Percentiles rank a stretch among this genome's conserved stretches.
Evolutionary conservation across 2,329 filamentous ascomycete species (phyloP).

Genomic region (Aspergillaceae sp.): DNA sequence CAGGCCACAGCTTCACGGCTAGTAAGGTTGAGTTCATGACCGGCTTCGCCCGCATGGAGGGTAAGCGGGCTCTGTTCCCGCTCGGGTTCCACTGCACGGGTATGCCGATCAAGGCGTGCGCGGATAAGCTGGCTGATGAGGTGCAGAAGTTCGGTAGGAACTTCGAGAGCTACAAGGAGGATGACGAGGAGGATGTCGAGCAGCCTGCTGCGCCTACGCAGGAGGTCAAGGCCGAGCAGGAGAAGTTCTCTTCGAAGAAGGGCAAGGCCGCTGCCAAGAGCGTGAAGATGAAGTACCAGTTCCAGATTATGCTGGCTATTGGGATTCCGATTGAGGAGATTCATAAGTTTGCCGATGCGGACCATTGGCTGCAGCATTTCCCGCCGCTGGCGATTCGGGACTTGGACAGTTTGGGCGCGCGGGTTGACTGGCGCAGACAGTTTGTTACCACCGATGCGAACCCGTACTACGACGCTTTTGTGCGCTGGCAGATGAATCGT

Average conservation of each 20-base stretch:
- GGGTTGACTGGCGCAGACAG: constrained; percentile 86
- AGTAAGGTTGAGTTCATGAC: constrained; percentile 89
- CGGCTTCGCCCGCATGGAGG: constrained; percentile 82
- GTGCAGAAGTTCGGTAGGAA: constrained; percentile 79
- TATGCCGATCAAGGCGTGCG: constrained; percentile 96
- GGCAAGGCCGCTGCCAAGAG: constrained; percentile 85
- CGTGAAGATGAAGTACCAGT: constrained; percentile 90
- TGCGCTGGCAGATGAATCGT: constrained; percentile 94
- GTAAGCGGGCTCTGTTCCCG: constrained; percentile 78
- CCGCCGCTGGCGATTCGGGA: constrained; percentile 70
- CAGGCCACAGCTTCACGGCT: constrained; percentile 84
- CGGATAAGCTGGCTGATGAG: constrained; percentile 88
- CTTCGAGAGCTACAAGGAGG: constrained; percentile 68
- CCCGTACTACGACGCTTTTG: constrained; percentile 91
- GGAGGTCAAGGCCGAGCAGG: constrained; percentile 67
- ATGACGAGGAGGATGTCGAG: constrained; percentile 45
- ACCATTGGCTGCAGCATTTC: constrained; percentile 87
- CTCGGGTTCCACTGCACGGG: constrained; percentile 94
- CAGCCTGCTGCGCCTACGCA: constrained; percentile 54
- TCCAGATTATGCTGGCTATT: constrained; percentile 86
- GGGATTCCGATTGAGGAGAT: constrained; percentile 81
- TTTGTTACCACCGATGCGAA: constrained; percentile 96
- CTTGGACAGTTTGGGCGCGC: constrained; percentile 70
- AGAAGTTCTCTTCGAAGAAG: constrained; percentile 89
- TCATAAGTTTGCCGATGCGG: constrained; percentile 83